Evolutionary conservation across 2,329 filamentous ascomycete genomes (phyloP), one percentile per base, ranked within the genome.

Genomic region (Pseudocercospora macadamiae): DNA sequence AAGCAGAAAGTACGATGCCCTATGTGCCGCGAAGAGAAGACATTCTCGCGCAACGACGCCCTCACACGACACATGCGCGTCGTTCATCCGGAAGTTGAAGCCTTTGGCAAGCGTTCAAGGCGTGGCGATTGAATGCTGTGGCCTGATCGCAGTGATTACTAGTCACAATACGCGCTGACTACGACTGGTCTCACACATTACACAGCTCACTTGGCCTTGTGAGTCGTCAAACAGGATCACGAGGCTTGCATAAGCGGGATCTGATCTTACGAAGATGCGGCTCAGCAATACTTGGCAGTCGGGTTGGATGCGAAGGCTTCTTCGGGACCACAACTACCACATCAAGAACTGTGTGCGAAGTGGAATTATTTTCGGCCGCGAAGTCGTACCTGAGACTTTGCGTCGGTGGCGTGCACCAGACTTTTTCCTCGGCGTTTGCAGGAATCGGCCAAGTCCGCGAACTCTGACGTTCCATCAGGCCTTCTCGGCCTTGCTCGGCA

Each of bases 1-100:
- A 97, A 97, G 81, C 88, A 93, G 74, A 97, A 97, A 80, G 92
- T 97, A 6, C 88, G 91, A 44, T 99, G 95, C 76, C 87, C 93
- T 63, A 79, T 96, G 48, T 99, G 95, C 77, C 92, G 90, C 1
- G 93, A 97, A 69, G 93, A 97, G 71, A 97, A 97, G 83, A 96
- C 91, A 0, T 99, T 99, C 72, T 96, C 92, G 68, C 87, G 95
- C 58, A 95, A 93, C 64, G 95, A 99, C 78, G 95, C 95, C 1
- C 82, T 97, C 48, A 97, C 93, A 12, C 83, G 95, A 61, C 95
- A 99, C 73, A 96, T 96, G 83, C 87, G 92, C 32, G 93, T 97
- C 49, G 93, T 96, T 64, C 93, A 97, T 74, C 93, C 93, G 0
- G 91, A 96, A 62, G 83, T 93, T 56, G 89, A 93, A 63, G 88